Percentiles rank a stretch among this genome's conserved stretches.
phyloP scores from a whole-genome alignment of 306 rosid species.

The Sindora glabra region DNA sequence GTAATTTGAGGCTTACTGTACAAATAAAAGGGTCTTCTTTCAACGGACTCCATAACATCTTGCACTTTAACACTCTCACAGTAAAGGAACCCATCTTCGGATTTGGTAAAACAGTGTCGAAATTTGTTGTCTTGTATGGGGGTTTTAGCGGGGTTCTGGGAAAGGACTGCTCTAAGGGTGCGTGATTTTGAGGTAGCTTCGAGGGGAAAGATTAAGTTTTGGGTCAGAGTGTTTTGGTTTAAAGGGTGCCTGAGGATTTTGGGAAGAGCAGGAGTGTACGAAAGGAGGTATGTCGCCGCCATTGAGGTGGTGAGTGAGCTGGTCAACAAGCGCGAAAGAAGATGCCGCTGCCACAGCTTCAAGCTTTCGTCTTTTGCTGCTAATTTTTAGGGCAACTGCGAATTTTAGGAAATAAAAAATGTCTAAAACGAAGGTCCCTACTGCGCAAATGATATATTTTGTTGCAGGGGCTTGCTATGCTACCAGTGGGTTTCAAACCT shows the following conservation, averaged over 20 bases:
- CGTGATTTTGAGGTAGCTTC: constrained; percentile 21
- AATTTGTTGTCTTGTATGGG: constrained; percentile 24
- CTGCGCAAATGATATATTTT: no score
- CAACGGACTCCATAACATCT: constrained; percentile 80
- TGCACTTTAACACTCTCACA: constrained; percentile 71
- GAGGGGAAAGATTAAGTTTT: constrained; percentile 11
- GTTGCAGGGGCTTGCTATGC: no score
- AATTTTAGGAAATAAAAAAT: no score
- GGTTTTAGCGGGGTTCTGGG: constrained; percentile 47
- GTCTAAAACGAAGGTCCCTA: no score
- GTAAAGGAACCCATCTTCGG: constrained; percentile 70
- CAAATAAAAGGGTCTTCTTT: constrained; percentile 79
- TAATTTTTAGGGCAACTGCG: no score
- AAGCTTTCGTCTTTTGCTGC: no score
- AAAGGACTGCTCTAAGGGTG: constrained; percentile 46
- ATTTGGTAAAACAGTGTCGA: constrained; percentile 68
- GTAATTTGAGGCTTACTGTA: constrained; percentile 91
- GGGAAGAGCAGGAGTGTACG: no score
- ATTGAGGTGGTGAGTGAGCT: no score
- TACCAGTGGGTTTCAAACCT: no score
- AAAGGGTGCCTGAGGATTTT: constrained; percentile 26
- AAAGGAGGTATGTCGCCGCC: no score
- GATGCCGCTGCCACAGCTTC: no score
- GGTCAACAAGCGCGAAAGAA: no score
- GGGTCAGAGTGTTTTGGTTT: constrained; percentile 31